Base-by-base conservation (phyloP, 768 basidiomycete genomes). In the Termitomyces sp. region DNA sequence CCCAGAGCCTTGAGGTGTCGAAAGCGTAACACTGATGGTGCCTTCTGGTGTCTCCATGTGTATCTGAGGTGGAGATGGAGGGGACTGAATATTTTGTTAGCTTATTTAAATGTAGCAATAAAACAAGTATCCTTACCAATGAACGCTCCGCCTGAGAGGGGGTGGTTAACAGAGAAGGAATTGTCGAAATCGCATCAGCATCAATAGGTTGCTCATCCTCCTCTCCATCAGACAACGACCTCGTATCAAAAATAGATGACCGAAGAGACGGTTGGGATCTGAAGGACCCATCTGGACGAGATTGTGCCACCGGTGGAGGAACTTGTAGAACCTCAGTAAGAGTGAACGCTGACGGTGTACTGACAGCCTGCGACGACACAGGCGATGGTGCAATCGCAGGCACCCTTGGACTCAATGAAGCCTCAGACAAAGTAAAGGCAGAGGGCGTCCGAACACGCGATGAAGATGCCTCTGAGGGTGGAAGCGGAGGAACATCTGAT, bases 141-240 rank as follows among this genome's bases (percentile, higher is more conserved):
- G 57, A 53, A 39, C 60, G 60, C 1, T 58, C 59, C 16, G 36
- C 42, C 26, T 63, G 62, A n/a, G 58, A 40, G 39, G 72, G 71
- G 3, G 80, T 82, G 12, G 83, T 78, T 20, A 89, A 68, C 30
- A 89, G 69, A 1, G 86, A 82, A 6, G 87, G 84, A 61, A 77
- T 78, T 2, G 86, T 87, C 5, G 82, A 78, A 12, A 57, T 56
- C 16, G 44, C 60, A 18, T 76, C 64, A n/a, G 27, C 52, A 43
- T 53, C 53, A 7, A 79, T 75, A 18, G 67, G 63, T 22, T 49
- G 60, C 5, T 64, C 24, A 34, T 56, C 59, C 32, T 65, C 54
- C 9, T 58, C 58, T 36, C 63, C 54, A 8, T 52, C 77, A 12
- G 65, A 61, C 34, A 75, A 56, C 16, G 74, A 76, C 26, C 68